Conservation (phyloP, 73 alveolate genomes). For the Paramecium biaurelia region DNA sequence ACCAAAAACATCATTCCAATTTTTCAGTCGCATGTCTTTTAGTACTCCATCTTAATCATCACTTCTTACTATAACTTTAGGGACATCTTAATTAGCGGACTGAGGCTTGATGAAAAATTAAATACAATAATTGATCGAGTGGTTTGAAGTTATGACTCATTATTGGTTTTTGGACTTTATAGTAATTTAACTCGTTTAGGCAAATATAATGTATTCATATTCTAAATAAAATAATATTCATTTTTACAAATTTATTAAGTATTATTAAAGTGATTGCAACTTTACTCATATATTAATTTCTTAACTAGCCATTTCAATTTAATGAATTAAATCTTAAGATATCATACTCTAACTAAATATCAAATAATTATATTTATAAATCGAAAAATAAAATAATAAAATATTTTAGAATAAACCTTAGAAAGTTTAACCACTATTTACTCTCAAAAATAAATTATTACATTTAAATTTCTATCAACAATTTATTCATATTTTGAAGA, state of each 20-base stretch:
- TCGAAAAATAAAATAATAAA: too few species aligned
- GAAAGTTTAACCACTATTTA: too few species aligned
- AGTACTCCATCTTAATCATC: not conserved
- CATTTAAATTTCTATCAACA: too few species aligned
- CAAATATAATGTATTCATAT: not conserved
- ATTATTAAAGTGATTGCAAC: not conserved
- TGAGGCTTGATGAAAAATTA: slow-evolving; percentile 12
- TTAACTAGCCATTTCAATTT: not conserved
- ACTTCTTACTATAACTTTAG: not conserved
- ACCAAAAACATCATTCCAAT: slow-evolving; percentile 42
- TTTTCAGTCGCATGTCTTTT: not conserved
- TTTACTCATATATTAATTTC: not conserved
- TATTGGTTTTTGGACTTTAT: not conserved
- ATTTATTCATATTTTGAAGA: too few species aligned
- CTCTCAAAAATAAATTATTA: too few species aligned
- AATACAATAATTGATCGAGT: not conserved
- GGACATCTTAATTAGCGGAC: not conserved
- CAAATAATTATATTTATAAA: not conserved
- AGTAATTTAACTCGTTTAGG: not conserved
- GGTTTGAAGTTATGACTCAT: not conserved
- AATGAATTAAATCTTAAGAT: not conserved
- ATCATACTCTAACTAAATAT: not conserved
- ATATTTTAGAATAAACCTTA: too few species aligned
- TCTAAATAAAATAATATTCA: not conserved
- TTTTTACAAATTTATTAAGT: not conserved